Percentiles rank a stretch among this genome's conserved stretches.
Conservation (phyloP, 345 rosid genomes). For the Clausena lansium region DNA sequence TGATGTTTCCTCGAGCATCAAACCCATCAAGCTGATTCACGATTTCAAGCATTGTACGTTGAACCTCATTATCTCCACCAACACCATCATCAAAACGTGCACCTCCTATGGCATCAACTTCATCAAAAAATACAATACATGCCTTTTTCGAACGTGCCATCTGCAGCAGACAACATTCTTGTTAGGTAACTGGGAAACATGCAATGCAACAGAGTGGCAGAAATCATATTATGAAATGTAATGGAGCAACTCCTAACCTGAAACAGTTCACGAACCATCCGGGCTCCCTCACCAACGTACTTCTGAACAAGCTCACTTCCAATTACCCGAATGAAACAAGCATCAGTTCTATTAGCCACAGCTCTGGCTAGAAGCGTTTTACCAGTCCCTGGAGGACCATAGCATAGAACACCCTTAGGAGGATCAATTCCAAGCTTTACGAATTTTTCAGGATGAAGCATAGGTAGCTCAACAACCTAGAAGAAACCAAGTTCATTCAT, state of each 20-base stretch:
- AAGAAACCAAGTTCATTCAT: constrained; percentile 3
- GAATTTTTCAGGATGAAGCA: constrained; percentile 91
- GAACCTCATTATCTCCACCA: constrained; percentile 81
- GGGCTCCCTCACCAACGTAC: constrained; percentile 96
- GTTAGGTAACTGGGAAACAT: not conserved
- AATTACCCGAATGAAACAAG: constrained; percentile 93
- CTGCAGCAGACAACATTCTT: constrained; percentile 25
- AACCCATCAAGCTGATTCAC: constrained; percentile 34
- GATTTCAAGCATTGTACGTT: constrained; percentile 84
- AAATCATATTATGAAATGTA: not conserved
- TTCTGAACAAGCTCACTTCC: constrained; percentile 99
- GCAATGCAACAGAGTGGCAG: not conserved
- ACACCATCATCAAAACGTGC: constrained; percentile 86
- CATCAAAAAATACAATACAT: constrained; percentile 78
- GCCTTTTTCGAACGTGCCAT: constrained; percentile 89
- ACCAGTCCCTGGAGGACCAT: constrained; percentile 98
- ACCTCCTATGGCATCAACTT: constrained; percentile 81
- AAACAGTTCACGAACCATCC: constrained; percentile 94
- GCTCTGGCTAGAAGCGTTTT: constrained; percentile 93
- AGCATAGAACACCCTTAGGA: constrained; percentile 93
- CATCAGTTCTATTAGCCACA: constrained; percentile 96
- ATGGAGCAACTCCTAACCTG: constrained; percentile 49
- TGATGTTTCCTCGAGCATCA: constrained; percentile 92
- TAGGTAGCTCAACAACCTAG: constrained; percentile 83
- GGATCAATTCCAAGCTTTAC: constrained; percentile 89